phyloP scores from a whole-genome alignment of 2,329 filamentous ascomycete species.

The Orbilia oligospora region DNA sequence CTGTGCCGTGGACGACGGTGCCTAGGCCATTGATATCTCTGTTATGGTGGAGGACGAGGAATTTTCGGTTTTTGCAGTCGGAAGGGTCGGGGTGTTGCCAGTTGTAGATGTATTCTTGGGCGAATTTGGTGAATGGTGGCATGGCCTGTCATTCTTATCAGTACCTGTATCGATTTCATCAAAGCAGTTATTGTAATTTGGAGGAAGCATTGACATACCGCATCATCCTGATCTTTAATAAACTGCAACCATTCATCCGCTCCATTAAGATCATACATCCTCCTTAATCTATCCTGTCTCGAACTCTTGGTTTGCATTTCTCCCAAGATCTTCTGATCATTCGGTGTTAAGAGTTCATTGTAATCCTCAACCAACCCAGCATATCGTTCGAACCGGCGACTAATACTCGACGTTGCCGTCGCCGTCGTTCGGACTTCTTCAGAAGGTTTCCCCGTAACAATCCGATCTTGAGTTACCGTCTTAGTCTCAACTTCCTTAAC shows the following conservation, averaged over 20 bases:
- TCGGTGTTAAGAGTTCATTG: conserved; percentile 18
- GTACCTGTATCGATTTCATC: background rate
- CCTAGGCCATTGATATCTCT: conserved; percentile 62
- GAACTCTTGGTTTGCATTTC: conserved; percentile 24
- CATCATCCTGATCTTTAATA: conserved; percentile 58
- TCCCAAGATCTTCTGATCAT: conserved; percentile 39
- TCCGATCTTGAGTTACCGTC: conserved; percentile 19
- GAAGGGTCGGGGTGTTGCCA: conserved; percentile 58
- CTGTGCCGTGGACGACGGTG: conserved; percentile 60
- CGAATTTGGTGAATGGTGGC: conserved; percentile 63
- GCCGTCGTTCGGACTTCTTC: conserved; percentile 1
- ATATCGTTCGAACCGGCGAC: conserved; percentile 51
- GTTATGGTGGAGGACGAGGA: conserved; percentile 61
- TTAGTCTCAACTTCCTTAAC: conserved; percentile 45
- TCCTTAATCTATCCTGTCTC: conserved; percentile 39
- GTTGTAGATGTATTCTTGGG: conserved; percentile 58
- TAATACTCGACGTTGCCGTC: conserved; percentile 32
- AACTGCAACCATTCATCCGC: conserved; percentile 54
- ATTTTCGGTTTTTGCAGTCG: conserved; percentile 45
- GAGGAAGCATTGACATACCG: conserved; percentile 4
- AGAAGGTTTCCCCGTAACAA: background rate
- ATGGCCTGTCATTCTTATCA: conserved; percentile 37
- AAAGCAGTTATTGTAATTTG: too few relatives aligned
- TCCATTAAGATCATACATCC: conserved; percentile 51
- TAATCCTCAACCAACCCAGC: conserved; percentile 52